These are phyloP conservation scores for Beverwykella pulmonaria DNA, from an alignment of 495 filamentous ascomycete genomes.

Conservation along the genomic window DNA sequence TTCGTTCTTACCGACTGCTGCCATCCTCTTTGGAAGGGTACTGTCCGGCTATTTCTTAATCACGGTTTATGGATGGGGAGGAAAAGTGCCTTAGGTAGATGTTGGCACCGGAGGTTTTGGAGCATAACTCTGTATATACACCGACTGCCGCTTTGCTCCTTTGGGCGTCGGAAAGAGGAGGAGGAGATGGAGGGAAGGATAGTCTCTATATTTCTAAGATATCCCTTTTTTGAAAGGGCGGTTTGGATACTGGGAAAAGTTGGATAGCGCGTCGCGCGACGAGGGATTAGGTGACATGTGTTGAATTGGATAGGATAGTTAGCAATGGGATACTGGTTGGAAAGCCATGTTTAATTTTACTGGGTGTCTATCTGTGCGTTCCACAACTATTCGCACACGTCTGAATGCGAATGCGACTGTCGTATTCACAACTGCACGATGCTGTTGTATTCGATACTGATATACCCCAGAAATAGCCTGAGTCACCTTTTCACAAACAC, in stretches of 20 bases:
- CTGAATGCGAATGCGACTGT: too few species aligned
- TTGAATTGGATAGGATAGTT: background rate
- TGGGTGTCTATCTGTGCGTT: too few species aligned
- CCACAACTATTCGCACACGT: too few species aligned
- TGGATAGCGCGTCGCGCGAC: background rate
- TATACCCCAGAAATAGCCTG: too few species aligned
- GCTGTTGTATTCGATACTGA: too few species aligned
- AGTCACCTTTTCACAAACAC: too few species aligned
- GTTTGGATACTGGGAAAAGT: conserved; percentile 3
- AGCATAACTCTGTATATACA: conserved; percentile 13
- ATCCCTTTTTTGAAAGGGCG: conserved; percentile 4
- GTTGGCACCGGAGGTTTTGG: background rate
- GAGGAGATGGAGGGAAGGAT: background rate
- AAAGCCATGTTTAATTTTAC: background rate
- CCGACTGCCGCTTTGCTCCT: background rate
- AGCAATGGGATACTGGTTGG: background rate
- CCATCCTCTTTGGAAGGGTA: background rate
- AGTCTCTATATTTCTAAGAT: conserved; percentile 14
- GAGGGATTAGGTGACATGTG: background rate
- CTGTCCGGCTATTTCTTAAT: conserved; percentile 17
- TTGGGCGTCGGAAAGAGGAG: background rate
- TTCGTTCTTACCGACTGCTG: conserved; percentile 2
- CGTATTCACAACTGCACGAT: too few species aligned
- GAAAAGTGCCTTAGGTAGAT: background rate
- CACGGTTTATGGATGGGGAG: conserved; percentile 1